Evolutionary conservation across 345 rosid species (phyloP).

Genomic region (Aegle marmelos): DNA sequence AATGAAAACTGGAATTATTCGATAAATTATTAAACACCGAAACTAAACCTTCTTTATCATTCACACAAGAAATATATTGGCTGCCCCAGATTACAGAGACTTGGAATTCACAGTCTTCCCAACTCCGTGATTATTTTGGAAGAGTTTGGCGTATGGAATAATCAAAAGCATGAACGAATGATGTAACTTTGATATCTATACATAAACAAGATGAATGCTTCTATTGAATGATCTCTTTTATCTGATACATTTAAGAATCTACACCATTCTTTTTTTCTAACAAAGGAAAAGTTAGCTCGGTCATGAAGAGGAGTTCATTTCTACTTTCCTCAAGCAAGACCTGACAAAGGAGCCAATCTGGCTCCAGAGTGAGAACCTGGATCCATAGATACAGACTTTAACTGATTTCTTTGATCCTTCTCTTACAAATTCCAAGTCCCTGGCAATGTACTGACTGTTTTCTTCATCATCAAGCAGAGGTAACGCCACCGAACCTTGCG

Average conservation of each 20-base stretch:
- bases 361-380: slow-evolving; percentile 52
- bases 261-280: background rate
- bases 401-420: slow-evolving; percentile 56
- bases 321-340: slow-evolving; percentile 31
- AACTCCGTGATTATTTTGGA: no score
- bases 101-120: no score
- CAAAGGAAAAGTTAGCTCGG: background rate
- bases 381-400: slow-evolving; percentile 44
- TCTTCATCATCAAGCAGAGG: slow-evolving; percentile 56
- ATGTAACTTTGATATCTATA: background rate
- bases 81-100: no score
- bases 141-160: no score
- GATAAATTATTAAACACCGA: no score
- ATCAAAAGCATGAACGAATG: no score
- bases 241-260: background rate
- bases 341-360: slow-evolving; percentile 35
- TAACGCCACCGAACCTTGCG: slow-evolving; percentile 48
- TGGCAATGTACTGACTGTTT: slow-evolving; percentile 27
- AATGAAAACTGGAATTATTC: no score
- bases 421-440: slow-evolving; percentile 67
- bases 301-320: slow-evolving; percentile 24
- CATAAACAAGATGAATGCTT: background rate
- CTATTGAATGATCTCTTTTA: no score
- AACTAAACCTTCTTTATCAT: background rate
- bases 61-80: background rate